Base-by-base conservation (phyloP, 768 basidiomycete species). In the Lactarius psammicola region DNA sequence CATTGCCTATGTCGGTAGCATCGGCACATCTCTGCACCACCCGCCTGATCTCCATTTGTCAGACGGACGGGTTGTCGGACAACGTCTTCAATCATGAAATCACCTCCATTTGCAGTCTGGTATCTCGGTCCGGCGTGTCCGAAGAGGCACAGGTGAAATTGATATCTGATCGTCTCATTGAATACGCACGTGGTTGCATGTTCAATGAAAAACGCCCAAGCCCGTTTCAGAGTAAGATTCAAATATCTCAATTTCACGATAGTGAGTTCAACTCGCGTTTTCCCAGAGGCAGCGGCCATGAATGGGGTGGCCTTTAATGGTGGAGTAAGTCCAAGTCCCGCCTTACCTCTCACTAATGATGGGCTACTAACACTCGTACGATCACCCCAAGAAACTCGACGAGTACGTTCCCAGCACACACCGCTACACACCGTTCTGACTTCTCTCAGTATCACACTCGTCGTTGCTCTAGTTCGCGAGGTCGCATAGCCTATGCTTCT, bases 141-240 rank as follows among this genome's bases (percentile, higher is more conserved):
- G 90, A 91, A 67, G 83, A 83, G 42, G 75, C 79, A 36, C 85
- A 86, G 71, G 88, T 86, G 2, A 87, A 92, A 72, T 76, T 77
- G 17, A 87, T 94, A 74, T 88, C 92, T 8, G 85, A 92, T 71
- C 82, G 85, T 26, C 78, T 92, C 58, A 85, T 92, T 3, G 81
- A 87, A 38, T 88, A 89, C 71, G 83, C 92, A 3, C 80, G 79
- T 65, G 75, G 78, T 31, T 90, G 88, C 72, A 93, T 94, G 92
- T 78, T 76, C 66, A 86, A 84, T 72, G 83, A 81, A 67, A 80
- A 77, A 61, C 78, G 87, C 70, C 79, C 84, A 34, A 90, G 87
- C 74, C 92, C 92, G 2, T 94, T 93, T 70, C 86, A 90, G 76
- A 82, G 88, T 84, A 73, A 71, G 86, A 78, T 8, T 30, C 28